Base-by-base conservation (phyloP, 805 yeast species). In the Metschnikowia continentalis region DNA sequence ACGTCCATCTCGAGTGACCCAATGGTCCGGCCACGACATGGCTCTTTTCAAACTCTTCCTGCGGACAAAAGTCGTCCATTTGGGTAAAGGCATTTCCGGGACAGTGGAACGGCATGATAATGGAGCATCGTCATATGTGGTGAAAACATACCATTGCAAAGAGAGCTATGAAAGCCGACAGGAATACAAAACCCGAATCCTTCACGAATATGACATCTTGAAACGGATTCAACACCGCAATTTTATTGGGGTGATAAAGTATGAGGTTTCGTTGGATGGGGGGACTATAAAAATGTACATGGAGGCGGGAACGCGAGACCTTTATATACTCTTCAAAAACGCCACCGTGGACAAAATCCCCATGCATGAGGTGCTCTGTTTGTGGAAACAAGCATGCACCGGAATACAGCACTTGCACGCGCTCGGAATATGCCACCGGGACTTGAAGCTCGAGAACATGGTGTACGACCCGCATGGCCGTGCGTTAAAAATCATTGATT, bases 381-480 rank as follows among this genome's bases (percentile, higher is more conserved):
- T 68, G 39, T 75, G 76, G 72, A 68, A 66, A 48, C 83, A 80
- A 58, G 49, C 77, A 3, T 59, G 71, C 15, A 32, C 39, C 2
- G 82, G 74, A 0, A 56, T 80, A 3, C 15, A 42, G 1, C 72
- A 69, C 57, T 52, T 80, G 39, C 83, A 80, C 53, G 33, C 26
- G 8, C 44, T 48, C 2, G 61, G 63, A 22, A 55, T 77, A 14
- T 72, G 77, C 52, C 84, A 80, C 58, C 65, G 83, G 38, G 84
- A 80, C 62, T 58, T 80, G 47, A 80, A 80, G 61, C 64, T 75
- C 22, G 78, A 71, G 26, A 80, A 80, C 53, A 55, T 79, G 43
- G 69, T 78, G 33, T 45, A 78, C 19, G 67, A 59, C 42, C 20
- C 46, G 14, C 32, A 17, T 1, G 42, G 53, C 14, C 70, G 70